Evolutionary conservation across 164 flowering plant genomes (phyloP).

Genomic region (Magnolia sinica): DNA sequence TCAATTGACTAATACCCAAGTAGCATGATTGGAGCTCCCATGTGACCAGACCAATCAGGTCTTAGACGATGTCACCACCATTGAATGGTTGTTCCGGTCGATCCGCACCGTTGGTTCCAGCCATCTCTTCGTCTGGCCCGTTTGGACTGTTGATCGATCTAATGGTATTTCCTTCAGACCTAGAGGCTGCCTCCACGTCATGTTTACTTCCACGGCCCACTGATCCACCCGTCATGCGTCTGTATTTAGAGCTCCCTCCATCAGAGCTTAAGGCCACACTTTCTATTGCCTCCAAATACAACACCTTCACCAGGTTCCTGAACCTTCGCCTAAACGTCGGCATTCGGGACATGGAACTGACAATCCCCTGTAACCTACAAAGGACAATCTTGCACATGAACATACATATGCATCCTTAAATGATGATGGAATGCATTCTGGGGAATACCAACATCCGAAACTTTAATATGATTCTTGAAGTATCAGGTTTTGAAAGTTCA

Average conservation of each 20-base stretch:
- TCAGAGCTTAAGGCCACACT: slow-evolving; percentile 30
- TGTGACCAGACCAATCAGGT: background rate
- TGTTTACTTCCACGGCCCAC: background rate
- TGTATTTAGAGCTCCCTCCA: slow-evolving; percentile 22
- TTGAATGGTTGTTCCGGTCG: background rate
- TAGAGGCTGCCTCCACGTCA: background rate
- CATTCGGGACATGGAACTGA: slow-evolving; percentile 68
- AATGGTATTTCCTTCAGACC: background rate
- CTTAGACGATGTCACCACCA: background rate
- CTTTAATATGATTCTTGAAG: too few relatives aligned
- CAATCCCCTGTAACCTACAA: slow-evolving; percentile 76
- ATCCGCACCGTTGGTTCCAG: background rate
- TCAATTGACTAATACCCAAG: background rate
- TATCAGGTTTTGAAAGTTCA: too few relatives aligned
- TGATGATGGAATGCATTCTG: too few relatives aligned
- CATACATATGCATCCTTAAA: too few relatives aligned
- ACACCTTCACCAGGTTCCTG: slow-evolving; percentile 51
- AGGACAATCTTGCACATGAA: background rate
- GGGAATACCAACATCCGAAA: too few relatives aligned
- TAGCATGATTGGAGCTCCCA: background rate
- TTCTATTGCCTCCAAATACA: slow-evolving; percentile 64
- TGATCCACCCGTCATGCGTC: background rate
- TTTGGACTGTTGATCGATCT: background rate
- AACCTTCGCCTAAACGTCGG: slow-evolving; percentile 88
- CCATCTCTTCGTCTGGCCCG: background rate